Conservation (phyloP, 1,284 basidiomycete genomes). For the Fistulinella cinereoalba region DNA sequence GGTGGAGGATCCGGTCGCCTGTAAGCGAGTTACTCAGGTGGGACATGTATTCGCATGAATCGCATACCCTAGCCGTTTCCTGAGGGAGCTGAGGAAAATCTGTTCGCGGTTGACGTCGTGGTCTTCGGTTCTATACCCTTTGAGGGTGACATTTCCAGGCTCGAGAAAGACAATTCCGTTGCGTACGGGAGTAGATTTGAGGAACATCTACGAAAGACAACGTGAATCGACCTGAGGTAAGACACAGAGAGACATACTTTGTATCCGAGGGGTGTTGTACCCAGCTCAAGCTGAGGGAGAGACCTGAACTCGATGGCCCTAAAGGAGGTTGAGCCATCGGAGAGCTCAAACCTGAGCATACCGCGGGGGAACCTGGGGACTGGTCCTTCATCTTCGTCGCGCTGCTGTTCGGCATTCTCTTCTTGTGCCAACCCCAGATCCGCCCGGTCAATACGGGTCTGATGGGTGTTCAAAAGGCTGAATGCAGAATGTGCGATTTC, state of each 20-base stretch:
- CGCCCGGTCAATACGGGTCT: constrained; percentile 60
- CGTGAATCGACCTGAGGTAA: constrained; percentile 1
- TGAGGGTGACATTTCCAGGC: constrained; percentile 54
- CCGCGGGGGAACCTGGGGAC: constrained; percentile 71
- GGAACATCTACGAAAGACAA: constrained; percentile 58
- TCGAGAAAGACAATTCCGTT: constrained; percentile 68
- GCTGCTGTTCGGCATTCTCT: constrained; percentile 45
- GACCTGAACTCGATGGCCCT: constrained; percentile 68
- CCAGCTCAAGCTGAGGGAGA: constrained; percentile 59
- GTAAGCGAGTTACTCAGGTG: background rate
- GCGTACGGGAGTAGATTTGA: constrained; percentile 61
- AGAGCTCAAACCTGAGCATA: constrained; percentile 65
- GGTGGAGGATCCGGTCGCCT: constrained; percentile 29
- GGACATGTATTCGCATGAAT: background rate
- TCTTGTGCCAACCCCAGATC: constrained; percentile 45
- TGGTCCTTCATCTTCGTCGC: constrained; percentile 66
- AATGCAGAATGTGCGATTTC: constrained; percentile 75
- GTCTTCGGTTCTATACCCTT: constrained; percentile 58
- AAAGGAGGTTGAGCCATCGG: constrained; percentile 59
- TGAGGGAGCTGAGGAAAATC: constrained; percentile 56
- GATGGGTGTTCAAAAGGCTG: constrained; percentile 57
- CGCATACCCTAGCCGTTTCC: constrained; percentile 56
- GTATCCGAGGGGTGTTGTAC: constrained; percentile 65
- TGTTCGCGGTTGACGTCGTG: constrained; percentile 50
- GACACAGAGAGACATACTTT: constrained; percentile 49